Evolutionary conservation across 2,329 filamentous ascomycete genomes (phyloP), one percentile per base, ranked within the genome.

Genomic region (Diaporthe ilicicola): DNA sequence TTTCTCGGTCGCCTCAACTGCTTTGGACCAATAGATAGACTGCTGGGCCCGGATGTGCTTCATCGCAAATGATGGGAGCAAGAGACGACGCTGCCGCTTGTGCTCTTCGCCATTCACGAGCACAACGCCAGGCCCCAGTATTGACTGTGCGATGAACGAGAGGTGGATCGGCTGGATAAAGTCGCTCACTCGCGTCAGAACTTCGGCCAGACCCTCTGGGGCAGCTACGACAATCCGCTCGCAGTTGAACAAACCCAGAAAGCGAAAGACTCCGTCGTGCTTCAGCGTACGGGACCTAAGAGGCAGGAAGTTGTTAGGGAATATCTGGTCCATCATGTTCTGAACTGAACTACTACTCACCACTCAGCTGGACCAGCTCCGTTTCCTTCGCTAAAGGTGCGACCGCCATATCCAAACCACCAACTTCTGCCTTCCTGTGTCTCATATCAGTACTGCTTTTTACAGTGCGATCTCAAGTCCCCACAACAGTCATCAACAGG

Each of bases 291-390:
- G 54, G 54, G 54, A 59, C 54, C 54, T 59, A 12, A 6, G 22
- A 42, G 15, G 37, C 37, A 4, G 13, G 17, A 3, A 10, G 4
- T 19, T 27, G 37, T 59, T 42, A 59, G 54, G 2, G 8, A 42
- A 42, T 24, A 3, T n/a, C 15, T 27, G 4, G 7, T 19, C 27
- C 15, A 42, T 4, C 13, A 19, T 6, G 8, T 27, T 1, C 2
- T 19, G 15, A 42, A 27, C 1, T 3, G 8, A 13, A 24, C n/a
- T n/a, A 7, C 3, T 3, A 59, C 54, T 59, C 22, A 59, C 54
- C 54, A 59, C 54, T 59, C 54, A 8, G 54, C 54, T 39, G 54
- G 54, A 59, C 54, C 54, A 42, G 54, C 54, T 10, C 54, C 54
- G 27, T 59, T 59, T 19, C 54, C 54, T 19, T 59, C 54, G 15